Evolutionary conservation across 2,329 filamentous ascomycete genomes (phyloP).

Genomic region (Fusarium phyllophilum): DNA sequence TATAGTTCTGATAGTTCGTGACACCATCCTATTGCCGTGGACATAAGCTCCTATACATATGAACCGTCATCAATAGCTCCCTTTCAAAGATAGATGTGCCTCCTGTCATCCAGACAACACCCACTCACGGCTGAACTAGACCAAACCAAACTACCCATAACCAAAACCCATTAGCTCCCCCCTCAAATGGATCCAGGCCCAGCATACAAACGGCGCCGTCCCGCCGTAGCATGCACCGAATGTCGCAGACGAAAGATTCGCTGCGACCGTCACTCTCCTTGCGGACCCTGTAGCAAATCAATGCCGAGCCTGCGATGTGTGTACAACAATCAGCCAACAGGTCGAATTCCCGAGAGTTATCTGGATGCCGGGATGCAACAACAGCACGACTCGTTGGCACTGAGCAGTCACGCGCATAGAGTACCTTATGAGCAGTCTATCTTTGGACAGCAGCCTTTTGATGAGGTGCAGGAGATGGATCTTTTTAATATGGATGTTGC

Average conservation of each 20-base stretch:
- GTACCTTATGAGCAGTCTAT: neutral
- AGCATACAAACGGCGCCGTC: constrained; percentile 6
- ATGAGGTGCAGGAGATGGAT: neutral
- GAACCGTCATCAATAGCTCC: neutral
- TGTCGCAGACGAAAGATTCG: constrained; percentile 5
- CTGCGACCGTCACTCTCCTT: constrained; percentile 6
- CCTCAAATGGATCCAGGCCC: neutral
- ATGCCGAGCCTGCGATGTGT: neutral
- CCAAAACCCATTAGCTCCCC: neutral
- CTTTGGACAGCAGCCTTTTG: neutral
- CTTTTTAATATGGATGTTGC: neutral
- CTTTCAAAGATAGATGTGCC: neutral
- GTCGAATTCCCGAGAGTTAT: neutral
- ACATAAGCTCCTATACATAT: neutral
- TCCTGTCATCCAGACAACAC: neutral
- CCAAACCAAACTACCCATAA: neutral
- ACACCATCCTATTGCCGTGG: neutral
- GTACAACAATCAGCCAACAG: constrained; percentile 9
- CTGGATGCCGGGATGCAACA: neutral
- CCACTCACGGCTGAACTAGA: neutral
- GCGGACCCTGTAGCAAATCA: constrained; percentile 6
- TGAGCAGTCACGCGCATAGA: neutral
- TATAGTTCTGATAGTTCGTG: neutral
- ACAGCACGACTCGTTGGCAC: neutral
- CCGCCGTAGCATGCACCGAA: constrained; percentile 3